Conservation (phyloP, 768 basidiomycete species). For the Russula virescens region DNA sequence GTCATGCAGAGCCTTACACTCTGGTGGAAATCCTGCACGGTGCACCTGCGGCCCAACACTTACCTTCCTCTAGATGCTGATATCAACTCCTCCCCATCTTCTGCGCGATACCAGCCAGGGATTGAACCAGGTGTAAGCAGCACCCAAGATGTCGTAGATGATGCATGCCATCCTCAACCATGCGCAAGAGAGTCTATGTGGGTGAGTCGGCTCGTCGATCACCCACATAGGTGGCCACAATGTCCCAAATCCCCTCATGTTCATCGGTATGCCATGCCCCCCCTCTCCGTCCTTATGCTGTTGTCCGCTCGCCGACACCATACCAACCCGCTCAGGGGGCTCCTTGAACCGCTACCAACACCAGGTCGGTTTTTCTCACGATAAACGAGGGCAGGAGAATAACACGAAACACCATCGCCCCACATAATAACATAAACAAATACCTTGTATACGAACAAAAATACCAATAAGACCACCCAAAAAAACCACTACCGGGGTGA, state of each 20-base stretch:
- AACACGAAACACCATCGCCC: too few relatives aligned
- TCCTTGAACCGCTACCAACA: too few relatives aligned
- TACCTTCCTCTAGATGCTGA: not conserved
- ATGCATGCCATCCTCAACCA: slow-evolving; percentile 85
- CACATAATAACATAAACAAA: too few relatives aligned
- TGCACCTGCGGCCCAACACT: slow-evolving; percentile 28
- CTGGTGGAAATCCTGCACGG: slow-evolving; percentile 86
- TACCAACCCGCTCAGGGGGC: too few relatives aligned
- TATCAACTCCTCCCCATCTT: slow-evolving; percentile 37
- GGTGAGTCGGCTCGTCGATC: slow-evolving; percentile 81
- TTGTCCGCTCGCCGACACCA: too few relatives aligned
- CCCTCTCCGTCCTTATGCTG: too few relatives aligned
- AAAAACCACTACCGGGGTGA: too few relatives aligned
- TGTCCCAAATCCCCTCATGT: slow-evolving; percentile 78
- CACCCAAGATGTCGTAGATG: slow-evolving; percentile 85
- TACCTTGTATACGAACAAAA: too few relatives aligned
- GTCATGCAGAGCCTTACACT: slow-evolving; percentile 82
- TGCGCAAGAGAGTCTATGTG: slow-evolving; percentile 73
- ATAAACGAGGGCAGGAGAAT: too few relatives aligned
- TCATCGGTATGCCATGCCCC: slow-evolving; percentile 64
- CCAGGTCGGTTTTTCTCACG: too few relatives aligned
- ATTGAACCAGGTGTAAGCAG: slow-evolving; percentile 81
- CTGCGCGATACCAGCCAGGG: slow-evolving; percentile 87
- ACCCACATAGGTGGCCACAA: slow-evolving; percentile 89
- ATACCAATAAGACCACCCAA: too few relatives aligned